Conservation (phyloP, 495 filamentous ascomycete species). For the Hypoxylon trugodes region DNA sequence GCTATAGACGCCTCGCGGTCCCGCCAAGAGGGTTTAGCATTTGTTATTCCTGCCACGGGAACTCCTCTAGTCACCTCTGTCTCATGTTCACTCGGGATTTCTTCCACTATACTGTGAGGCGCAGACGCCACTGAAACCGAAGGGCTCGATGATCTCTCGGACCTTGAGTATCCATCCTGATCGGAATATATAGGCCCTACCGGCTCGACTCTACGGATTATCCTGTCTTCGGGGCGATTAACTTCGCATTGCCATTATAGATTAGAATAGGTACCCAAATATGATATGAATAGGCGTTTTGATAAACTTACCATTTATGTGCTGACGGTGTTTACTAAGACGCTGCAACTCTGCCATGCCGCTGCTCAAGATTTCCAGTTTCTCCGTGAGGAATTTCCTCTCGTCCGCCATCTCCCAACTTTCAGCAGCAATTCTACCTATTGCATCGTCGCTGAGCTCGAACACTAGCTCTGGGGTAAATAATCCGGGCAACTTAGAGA, state of each 20-base stretch:
- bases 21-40: no score
- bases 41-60: no score
- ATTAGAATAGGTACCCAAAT: no score
- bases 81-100: no score
- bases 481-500: slow-evolving; percentile 45
- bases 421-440: slow-evolving; percentile 41
- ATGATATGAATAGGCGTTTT: background rate
- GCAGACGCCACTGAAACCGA: background rate
- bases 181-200: no score
- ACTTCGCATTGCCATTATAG: background rate
- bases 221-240: background rate
- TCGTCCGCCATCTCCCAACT: slow-evolving; percentile 22
- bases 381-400: slow-evolving; percentile 19
- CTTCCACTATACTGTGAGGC: no score
- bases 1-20: no score
- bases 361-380: slow-evolving; percentile 15
- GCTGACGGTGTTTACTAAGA: slow-evolving; percentile 17
- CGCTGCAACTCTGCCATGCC: slow-evolving; percentile 28
- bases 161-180: no score
- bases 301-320: slow-evolving; percentile 9
- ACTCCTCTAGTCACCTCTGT: no score
- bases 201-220: no score
- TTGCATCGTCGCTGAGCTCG: slow-evolving; percentile 29
- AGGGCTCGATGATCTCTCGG: background rate
- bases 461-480: slow-evolving; percentile 46